Conservation (phyloP, 306 rosid species). For the Albizia julibrissin region DNA sequence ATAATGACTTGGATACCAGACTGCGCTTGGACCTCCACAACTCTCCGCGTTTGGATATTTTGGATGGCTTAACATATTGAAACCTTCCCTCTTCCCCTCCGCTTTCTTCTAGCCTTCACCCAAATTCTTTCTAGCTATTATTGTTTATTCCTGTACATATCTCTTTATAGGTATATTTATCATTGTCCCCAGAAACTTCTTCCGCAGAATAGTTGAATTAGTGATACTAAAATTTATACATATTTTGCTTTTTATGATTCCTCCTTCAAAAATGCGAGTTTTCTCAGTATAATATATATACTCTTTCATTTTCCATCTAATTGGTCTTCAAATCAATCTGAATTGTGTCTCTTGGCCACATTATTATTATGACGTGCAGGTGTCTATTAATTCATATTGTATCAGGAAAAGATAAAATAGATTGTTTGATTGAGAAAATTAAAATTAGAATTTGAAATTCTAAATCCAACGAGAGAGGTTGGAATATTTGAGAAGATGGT, state of each 20-base stretch:
- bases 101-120: background rate
- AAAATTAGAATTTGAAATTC: background rate
- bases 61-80: slow-evolving; percentile 56
- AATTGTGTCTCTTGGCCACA: no score
- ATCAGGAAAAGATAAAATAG: no score
- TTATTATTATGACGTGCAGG: no score
- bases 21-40: slow-evolving; percentile 23
- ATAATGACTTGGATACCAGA: slow-evolving; percentile 37
- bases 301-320: background rate
- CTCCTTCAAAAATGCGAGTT: background rate
- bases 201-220: slow-evolving; percentile 14
- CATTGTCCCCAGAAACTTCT: background rate
- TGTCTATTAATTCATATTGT: no score
- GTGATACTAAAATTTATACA: background rate
- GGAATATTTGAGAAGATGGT: background rate
- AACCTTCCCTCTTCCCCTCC: background rate
- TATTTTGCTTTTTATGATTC: background rate
- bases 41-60: slow-evolving; percentile 51
- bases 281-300: background rate
- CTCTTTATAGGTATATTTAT: background rate
- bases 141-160: slow-evolving; percentile 27
- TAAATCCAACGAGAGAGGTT: background rate
- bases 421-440: background rate
- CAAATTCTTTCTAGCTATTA: background rate
- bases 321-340: background rate